Conservation (phyloP, 805 yeast species). For the Blastobotrys mokoenaii region DNA sequence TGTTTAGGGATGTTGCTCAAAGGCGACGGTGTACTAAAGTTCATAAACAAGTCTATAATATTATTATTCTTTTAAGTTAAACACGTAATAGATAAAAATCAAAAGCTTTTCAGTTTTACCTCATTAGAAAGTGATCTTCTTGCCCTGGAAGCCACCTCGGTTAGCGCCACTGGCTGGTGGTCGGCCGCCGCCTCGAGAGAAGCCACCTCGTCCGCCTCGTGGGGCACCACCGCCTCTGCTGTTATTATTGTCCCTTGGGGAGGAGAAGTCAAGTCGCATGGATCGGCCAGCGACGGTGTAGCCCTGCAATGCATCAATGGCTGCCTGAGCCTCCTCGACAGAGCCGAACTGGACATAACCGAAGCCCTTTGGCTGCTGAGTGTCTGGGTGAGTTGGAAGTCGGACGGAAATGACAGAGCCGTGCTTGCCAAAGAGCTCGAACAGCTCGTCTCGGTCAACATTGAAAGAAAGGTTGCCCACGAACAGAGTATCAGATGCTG, state of each 20-base stretch:
- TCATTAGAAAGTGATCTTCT: constrained; percentile 28
- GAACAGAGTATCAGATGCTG: constrained; percentile 93
- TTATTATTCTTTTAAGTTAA: too few species aligned
- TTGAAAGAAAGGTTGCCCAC: constrained; percentile 93
- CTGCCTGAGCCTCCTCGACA: constrained; percentile 84
- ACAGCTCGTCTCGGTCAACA: constrained; percentile 72
- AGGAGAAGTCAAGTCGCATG: constrained; percentile 88
- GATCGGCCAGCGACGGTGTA: constrained; percentile 85
- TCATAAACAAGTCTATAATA: too few species aligned
- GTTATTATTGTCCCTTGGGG: constrained; percentile 52
- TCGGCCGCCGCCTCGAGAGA: constrained; percentile 28
- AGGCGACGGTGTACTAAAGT: too few species aligned
- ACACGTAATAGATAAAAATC: neutral
- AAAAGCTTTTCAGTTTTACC: neutral
- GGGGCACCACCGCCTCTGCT: constrained; percentile 35
- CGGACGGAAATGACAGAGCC: constrained; percentile 86
- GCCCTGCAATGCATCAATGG: constrained; percentile 82
- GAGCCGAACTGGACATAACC: constrained; percentile 91
- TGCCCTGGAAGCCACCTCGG: constrained; percentile 42
- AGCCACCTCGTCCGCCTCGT: constrained; percentile 25
- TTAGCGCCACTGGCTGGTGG: too few species aligned
- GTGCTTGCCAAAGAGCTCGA: constrained; percentile 60
- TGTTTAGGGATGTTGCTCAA: too few species aligned
- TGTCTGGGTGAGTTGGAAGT: constrained; percentile 97
- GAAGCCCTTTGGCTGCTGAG: constrained; percentile 98